Percentiles rank a stretch among this genome's conserved stretches.
phyloP scores from a whole-genome alignment of 176 grass and related monocot genomes.

The Cenchrus fungigraminus region DNA sequence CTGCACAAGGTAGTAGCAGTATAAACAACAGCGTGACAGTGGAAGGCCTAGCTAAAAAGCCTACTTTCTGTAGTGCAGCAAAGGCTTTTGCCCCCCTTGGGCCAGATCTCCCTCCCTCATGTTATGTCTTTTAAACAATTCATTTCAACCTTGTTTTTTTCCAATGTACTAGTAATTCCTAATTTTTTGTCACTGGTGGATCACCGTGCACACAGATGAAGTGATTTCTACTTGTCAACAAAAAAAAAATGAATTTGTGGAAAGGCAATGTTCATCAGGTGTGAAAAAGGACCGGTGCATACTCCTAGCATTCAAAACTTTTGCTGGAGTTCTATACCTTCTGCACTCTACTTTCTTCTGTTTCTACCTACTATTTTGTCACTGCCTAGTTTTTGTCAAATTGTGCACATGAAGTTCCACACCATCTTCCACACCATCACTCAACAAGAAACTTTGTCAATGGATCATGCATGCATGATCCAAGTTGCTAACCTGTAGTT shows the following conservation, averaged over 20 bases:
- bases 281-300: background rate
- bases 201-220: background rate
- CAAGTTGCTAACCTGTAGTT: conserved; percentile 7
- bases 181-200: background rate
- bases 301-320: background rate
- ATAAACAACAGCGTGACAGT: conserved; percentile 40
- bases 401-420: background rate
- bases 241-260: background rate
- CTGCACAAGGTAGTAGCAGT: conserved; percentile 28
- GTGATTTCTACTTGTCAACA: background rate
- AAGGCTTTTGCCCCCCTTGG: conserved; percentile 43
- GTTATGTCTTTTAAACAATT: conserved; percentile 27
- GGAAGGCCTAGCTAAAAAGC: conserved; percentile 57
- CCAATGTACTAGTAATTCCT: background rate
- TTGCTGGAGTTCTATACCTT: background rate
- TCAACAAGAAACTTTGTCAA: background rate
- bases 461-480: too few species aligned
- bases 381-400: conserved; percentile 16
- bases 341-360: background rate
- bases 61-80: conserved; percentile 58
- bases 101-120: conserved; percentile 22
- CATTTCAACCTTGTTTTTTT: background rate
- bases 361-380: conserved; percentile 32
- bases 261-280: background rate
- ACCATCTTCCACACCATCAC: background rate